Evolutionary conservation across 352 stramenopile genomes (phyloP).

Genomic region (Phytophthora rubi): DNA sequence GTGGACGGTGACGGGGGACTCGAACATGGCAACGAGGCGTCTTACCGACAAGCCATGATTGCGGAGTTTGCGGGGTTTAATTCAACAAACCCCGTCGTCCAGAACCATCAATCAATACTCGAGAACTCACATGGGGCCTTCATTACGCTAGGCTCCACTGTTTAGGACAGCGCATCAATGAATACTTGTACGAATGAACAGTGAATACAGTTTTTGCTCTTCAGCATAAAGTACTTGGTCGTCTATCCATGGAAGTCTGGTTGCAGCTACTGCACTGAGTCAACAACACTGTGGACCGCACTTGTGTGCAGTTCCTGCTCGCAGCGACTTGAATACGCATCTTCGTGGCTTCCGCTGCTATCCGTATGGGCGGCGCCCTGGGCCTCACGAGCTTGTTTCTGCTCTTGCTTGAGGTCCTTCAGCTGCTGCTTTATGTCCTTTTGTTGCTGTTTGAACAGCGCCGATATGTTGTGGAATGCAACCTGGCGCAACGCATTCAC

Average conservation of each 20-base stretch:
- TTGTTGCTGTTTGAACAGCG: constrained; percentile 54
- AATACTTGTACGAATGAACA: background rate
- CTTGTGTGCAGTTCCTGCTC: background rate
- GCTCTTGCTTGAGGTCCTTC: constrained; percentile 26
- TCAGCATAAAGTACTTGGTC: background rate
- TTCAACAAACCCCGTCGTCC: background rate
- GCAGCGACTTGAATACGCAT: background rate
- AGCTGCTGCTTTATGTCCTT: constrained; percentile 37
- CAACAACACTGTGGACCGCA: constrained; percentile 5
- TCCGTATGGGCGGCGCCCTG: constrained; percentile 4
- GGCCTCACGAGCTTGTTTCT: constrained; percentile 11
- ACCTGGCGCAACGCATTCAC: constrained; percentile 67
- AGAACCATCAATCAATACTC: no score
- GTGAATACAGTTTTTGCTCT: background rate
- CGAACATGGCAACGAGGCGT: background rate
- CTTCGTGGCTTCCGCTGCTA: constrained; percentile 1
- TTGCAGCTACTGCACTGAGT: constrained; percentile 8
- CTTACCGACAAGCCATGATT: background rate
- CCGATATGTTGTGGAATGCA: constrained; percentile 67
- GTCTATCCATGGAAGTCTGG: no score
- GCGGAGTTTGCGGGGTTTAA: background rate
- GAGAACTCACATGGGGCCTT: no score
- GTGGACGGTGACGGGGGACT: background rate
- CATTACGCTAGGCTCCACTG: no score
- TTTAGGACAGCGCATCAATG: background rate